These are phyloP conservation scores for Dichotomopilus funicola DNA, from an alignment of 2,329 filamentous ascomycete species.

Conservation along the genomic window DNA sequence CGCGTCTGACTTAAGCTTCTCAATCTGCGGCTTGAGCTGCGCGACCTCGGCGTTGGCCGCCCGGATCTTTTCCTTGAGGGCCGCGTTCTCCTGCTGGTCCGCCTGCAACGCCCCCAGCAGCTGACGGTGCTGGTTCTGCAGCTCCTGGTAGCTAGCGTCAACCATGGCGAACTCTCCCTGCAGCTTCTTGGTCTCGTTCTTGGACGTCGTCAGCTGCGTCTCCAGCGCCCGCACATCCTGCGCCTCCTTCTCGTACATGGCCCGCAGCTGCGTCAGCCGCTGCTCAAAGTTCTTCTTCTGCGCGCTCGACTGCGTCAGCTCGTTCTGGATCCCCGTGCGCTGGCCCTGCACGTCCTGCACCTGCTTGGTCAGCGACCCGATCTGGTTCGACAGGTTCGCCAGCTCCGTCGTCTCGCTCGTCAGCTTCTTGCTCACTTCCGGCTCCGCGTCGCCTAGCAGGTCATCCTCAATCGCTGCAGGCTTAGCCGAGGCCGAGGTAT, in stretches of 20 bases:
- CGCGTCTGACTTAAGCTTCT: slow-evolving; percentile 87
- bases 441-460: slow-evolving; percentile 82
- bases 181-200: slow-evolving; percentile 75
- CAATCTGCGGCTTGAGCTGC: slow-evolving; percentile 80
- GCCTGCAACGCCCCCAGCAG: slow-evolving; percentile 66
- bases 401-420: slow-evolving; percentile 86
- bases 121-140: slow-evolving; percentile 76
- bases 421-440: slow-evolving; percentile 79
- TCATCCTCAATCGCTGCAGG: slow-evolving; percentile 55
- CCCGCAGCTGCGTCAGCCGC: slow-evolving; percentile 75
- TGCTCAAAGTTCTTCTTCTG: slow-evolving; percentile 94
- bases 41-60: slow-evolving; percentile 75
- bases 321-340: slow-evolving; percentile 69
- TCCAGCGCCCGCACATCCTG: slow-evolving; percentile 78
- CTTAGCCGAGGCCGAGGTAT: slow-evolving; percentile 37
- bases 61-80: slow-evolving; percentile 80
- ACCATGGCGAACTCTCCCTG: slow-evolving; percentile 77
- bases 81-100: slow-evolving; percentile 83
- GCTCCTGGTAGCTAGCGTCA: slow-evolving; percentile 72
- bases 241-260: slow-evolving; percentile 89
- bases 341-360: slow-evolving; percentile 90
- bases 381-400: slow-evolving; percentile 93
- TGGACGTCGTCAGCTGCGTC: slow-evolving; percentile 69
- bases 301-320: slow-evolving; percentile 70
- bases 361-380: slow-evolving; percentile 82